Evolutionary conservation across 78 protist genomes (phyloP).

Genomic region (Dictyostelium brefeldianum): DNA sequence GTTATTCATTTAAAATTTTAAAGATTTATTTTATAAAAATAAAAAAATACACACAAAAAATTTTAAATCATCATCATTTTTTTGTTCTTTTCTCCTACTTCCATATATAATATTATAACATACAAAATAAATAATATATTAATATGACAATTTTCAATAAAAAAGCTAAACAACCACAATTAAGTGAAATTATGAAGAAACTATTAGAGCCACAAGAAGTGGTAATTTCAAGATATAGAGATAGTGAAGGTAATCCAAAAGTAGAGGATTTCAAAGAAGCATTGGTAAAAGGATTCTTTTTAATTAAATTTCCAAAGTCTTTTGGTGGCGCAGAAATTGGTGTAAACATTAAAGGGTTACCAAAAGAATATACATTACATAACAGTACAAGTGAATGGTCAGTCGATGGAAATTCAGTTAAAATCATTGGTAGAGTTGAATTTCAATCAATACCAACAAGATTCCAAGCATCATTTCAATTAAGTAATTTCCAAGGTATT

Average conservation of each 20-base stretch:
- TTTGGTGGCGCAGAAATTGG: conserved; percentile 77
- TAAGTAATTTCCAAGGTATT: conserved; percentile 46
- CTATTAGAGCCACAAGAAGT: conserved; percentile 72
- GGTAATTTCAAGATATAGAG: conserved; percentile 51
- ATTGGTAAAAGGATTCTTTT: conserved; percentile 54
- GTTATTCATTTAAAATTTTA: too few species aligned
- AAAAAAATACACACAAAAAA: too few species aligned
- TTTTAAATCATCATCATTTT: neutral
- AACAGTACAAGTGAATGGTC: conserved; percentile 25
- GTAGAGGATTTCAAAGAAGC: conserved; percentile 61
- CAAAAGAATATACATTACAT: conserved; percentile 33
- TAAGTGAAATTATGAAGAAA: conserved; percentile 61
- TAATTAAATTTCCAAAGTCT: conserved; percentile 61
- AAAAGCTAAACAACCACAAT: conserved; percentile 16
- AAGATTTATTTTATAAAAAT: too few species aligned
- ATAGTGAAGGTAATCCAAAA: conserved; percentile 37
- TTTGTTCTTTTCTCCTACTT: neutral
- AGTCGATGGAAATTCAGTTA: neutral
- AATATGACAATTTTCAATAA: neutral
- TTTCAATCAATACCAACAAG: conserved; percentile 54
- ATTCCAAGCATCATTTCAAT: conserved; percentile 42
- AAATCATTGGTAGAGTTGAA: conserved; percentile 58
- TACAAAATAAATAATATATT: neutral
- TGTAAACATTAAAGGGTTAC: conserved; percentile 21
- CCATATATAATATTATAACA: too few species aligned